A percentile compares a stretch with the other conserved stretches of the same genome.
phyloP scores from a whole-genome alignment of 2,329 filamentous ascomycete genomes.

The Aspergillus felis region DNA sequence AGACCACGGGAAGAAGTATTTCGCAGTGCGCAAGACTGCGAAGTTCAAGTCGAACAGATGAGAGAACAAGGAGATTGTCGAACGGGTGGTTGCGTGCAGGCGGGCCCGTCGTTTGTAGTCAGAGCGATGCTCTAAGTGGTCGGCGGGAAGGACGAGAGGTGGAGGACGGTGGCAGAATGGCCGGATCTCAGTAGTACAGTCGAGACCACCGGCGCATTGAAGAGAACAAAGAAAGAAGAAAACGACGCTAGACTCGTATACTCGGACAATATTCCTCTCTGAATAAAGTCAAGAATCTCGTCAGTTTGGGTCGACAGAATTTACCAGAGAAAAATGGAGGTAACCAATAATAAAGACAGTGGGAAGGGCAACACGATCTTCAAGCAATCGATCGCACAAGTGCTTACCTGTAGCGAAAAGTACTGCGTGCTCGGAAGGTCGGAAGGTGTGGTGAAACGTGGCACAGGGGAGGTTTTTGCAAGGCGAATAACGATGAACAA shows the following conservation, averaged over 20 bases:
- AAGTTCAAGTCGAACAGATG: background rate
- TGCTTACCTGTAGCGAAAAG: conserved; percentile 15
- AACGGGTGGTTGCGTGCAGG: background rate
- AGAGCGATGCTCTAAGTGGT: background rate
- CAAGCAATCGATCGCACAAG: conserved; percentile 10
- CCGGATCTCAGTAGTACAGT: background rate
- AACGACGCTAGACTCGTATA: background rate
- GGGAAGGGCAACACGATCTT: conserved; percentile 7
- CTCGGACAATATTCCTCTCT: background rate
- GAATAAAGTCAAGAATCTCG: background rate
- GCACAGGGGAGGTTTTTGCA: conserved; percentile 12
- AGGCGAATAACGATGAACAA: conserved; percentile 13
- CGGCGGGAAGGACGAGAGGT: background rate
- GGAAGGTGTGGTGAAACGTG: conserved; percentile 17
- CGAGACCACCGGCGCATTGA: background rate
- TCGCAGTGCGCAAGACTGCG: background rate
- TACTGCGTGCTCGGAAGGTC: conserved; percentile 13
- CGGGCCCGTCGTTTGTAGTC: background rate
- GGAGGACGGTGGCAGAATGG: background rate
- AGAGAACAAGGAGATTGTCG: background rate
- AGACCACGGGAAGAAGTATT: background rate
- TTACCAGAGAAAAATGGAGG: background rate
- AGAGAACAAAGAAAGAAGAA: background rate
- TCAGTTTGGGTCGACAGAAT: background rate
- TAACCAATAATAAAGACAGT: conserved; percentile 2